Conservation (phyloP, 2,329 filamentous ascomycete species). For the Trichophyton benhamiae region DNA sequence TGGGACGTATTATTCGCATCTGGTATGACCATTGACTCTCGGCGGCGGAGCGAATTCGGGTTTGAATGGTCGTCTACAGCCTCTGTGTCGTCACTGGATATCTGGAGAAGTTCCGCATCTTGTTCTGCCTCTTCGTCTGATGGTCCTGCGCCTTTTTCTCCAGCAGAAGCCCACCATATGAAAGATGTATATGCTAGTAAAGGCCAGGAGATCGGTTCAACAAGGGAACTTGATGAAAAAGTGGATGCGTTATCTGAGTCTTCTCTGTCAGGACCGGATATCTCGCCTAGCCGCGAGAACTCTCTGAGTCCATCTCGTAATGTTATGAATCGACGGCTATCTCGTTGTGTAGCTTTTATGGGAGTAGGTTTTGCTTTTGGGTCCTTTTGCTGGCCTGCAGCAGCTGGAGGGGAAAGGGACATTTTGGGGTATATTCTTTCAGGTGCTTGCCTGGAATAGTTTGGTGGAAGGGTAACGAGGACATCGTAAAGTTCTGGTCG, state of each 20-base stretch:
- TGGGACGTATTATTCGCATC: slow-evolving; percentile 26
- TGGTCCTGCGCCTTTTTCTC: slow-evolving; percentile 44
- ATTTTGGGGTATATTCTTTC: slow-evolving; percentile 64
- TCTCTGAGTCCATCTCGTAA: slow-evolving; percentile 50
- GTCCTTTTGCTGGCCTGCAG: slow-evolving; percentile 33
- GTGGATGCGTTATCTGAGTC: slow-evolving; percentile 31
- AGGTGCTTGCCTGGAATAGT: slow-evolving; percentile 45
- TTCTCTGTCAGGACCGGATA: slow-evolving; percentile 17
- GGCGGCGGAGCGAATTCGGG: slow-evolving; percentile 4
- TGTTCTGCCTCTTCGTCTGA: slow-evolving; percentile 43
- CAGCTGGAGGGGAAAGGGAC: slow-evolving; percentile 37
- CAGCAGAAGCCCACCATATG: slow-evolving; percentile 57
- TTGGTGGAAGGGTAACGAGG: slow-evolving; percentile 65
- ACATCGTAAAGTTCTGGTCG: slow-evolving; percentile 84
- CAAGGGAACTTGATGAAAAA: slow-evolving; percentile 33
- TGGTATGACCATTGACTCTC: slow-evolving; percentile 19
- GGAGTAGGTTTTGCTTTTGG: slow-evolving; percentile 17
- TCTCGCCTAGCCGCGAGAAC: slow-evolving; percentile 16
- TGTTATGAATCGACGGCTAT: slow-evolving; percentile 65
- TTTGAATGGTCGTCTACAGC: slow-evolving; percentile 7
- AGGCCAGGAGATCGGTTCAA: slow-evolving; percentile 49
- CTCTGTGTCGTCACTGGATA: slow-evolving; percentile 19
- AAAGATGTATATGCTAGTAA: slow-evolving; percentile 50
- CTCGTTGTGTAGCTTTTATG: slow-evolving; percentile 79
- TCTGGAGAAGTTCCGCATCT: slow-evolving; percentile 30